These are phyloP conservation scores for Takashimella tepidaria DNA, from an alignment of 1,284 basidiomycete species.

Conservation along the genomic window DNA sequence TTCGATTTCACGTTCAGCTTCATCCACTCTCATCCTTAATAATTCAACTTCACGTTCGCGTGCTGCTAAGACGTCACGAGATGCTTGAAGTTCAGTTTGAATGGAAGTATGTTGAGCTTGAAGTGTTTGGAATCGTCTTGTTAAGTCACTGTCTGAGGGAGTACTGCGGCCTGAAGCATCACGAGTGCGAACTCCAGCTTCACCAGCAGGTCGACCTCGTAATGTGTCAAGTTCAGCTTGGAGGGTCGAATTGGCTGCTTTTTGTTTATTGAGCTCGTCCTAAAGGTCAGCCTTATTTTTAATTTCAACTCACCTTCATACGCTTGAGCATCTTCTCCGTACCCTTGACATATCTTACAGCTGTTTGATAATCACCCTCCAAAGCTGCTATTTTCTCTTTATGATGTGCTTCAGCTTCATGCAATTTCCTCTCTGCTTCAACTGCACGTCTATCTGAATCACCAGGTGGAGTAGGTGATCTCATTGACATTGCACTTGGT, in stretches of 20 bases:
- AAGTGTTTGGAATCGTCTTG: constrained; percentile 67
- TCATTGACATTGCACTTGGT: constrained; percentile 34
- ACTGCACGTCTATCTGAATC: constrained; percentile 50
- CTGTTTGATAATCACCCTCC: constrained; percentile 83
- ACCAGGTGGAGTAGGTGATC: constrained; percentile 31
- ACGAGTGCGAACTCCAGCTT: constrained; percentile 58
- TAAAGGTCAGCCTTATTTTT: constrained; percentile 9
- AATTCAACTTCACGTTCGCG: constrained; percentile 68
- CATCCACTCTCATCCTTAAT: constrained; percentile 39
- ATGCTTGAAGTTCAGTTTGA: constrained; percentile 68
- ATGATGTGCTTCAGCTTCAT: constrained; percentile 71
- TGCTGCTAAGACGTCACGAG: constrained; percentile 70
- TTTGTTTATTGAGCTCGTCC: constrained; percentile 85
- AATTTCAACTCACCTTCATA: constrained; percentile 62
- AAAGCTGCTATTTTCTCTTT: constrained; percentile 63
- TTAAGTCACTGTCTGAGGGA: constrained; percentile 56
- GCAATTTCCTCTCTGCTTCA: constrained; percentile 63
- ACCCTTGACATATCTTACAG: constrained; percentile 59
- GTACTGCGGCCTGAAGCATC: constrained; percentile 71
- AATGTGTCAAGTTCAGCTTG: constrained; percentile 71
- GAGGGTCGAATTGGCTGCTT: constrained; percentile 67
- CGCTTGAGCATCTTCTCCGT: constrained; percentile 98
- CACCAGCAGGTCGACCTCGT: constrained; percentile 57
- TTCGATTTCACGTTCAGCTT: constrained; percentile 41
- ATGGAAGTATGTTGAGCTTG: constrained; percentile 66